Conservation (phyloP, 495 filamentous ascomycete species). For the Mytilinidion resinicola region DNA sequence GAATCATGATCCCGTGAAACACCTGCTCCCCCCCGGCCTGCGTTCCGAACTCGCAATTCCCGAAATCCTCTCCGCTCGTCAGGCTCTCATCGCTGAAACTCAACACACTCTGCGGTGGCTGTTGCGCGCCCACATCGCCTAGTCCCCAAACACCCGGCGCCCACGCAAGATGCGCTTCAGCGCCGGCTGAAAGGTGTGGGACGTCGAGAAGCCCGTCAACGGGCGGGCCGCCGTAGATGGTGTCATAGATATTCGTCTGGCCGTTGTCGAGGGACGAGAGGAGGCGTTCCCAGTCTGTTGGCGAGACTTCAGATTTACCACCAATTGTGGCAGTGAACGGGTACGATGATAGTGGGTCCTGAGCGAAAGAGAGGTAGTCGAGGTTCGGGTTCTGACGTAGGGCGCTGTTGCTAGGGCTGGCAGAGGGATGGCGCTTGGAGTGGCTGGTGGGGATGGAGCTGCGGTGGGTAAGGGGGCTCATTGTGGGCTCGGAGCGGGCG, state of each 20-base stretch:
- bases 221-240: conserved; percentile 69
- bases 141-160: conserved; percentile 48
- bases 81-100: conserved; percentile 75
- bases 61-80: conserved; percentile 41
- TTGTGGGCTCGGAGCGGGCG: conserved; percentile 33
- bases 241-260: conserved; percentile 72
- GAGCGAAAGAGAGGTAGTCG: conserved; percentile 48
- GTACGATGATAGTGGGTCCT: conserved; percentile 22
- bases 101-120: conserved; percentile 57
- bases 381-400: conserved; percentile 43
- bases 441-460: conserved; percentile 19
- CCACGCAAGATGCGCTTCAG: conserved; percentile 41
- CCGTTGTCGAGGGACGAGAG: conserved; percentile 71
- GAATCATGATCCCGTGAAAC: conserved; percentile 48
- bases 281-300: conserved; percentile 73
- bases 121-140: conserved; percentile 1
- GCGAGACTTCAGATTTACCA: conserved; percentile 42
- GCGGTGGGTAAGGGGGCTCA: conserved; percentile 30
- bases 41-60: conserved; percentile 19
- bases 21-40: conserved; percentile 31
- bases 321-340: conserved; percentile 16
- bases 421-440: conserved; percentile 13
- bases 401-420: conserved; percentile 18
- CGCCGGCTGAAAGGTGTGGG: conserved; percentile 37
- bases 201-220: conserved; percentile 43